A percentile compares a stretch with the other conserved stretches of the same genome.
Conservation (phyloP, 768 basidiomycete genomes). For the Russula sp. region DNA sequence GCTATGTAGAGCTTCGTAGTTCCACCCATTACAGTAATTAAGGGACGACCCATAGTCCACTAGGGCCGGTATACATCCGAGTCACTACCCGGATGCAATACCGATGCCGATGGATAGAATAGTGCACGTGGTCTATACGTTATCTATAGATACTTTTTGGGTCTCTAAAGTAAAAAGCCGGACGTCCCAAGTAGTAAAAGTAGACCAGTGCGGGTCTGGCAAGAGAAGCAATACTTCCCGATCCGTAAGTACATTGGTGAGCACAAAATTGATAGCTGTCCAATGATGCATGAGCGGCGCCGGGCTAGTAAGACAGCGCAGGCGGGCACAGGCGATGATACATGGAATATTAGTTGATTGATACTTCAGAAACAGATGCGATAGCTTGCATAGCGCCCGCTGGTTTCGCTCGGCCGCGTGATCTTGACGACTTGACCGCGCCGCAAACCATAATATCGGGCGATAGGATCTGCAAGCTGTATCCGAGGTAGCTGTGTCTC, state of each 20-base stretch:
- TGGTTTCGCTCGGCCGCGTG: slow-evolving; percentile 93
- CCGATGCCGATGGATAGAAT: background rate
- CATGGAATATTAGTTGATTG: slow-evolving; percentile 1
- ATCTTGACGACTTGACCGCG: slow-evolving; percentile 99
- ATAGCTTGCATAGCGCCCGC: slow-evolving; percentile 89
- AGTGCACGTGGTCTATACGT: background rate
- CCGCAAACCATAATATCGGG: slow-evolving; percentile 92
- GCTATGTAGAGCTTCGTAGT: no score
- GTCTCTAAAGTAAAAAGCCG: background rate
- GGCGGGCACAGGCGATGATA: background rate
- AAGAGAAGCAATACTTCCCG: background rate
- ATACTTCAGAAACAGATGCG: slow-evolving; percentile 72
- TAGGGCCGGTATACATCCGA: no score
- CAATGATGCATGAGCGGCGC: slow-evolving; percentile 1
- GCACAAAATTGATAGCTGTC: background rate
- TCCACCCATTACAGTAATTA: no score
- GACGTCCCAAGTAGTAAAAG: background rate
- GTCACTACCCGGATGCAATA: no score
- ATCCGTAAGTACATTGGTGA: background rate
- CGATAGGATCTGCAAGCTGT: slow-evolving; percentile 94
- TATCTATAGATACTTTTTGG: background rate
- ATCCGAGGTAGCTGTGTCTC: slow-evolving; percentile 98
- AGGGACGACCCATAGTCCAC: no score
- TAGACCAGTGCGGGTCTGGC: background rate
- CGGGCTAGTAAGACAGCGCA: background rate